These are phyloP conservation scores for Penicillium parvum DNA, from an alignment of 495 filamentous ascomycete species.

Conservation along the genomic window DNA sequence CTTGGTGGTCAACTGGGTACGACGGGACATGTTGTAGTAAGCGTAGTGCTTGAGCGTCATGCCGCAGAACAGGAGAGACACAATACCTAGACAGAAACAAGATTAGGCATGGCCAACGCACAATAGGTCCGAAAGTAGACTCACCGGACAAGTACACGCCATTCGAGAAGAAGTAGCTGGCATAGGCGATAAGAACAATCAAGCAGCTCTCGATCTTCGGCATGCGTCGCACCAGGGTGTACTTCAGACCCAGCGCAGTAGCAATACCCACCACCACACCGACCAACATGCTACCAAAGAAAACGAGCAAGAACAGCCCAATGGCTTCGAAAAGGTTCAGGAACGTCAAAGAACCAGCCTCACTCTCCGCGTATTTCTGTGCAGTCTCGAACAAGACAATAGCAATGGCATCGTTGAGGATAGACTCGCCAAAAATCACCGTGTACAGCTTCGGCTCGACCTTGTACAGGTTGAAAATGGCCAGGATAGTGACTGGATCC, in stretches of 20 bases:
- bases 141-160: conserved; percentile 90
- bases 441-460: conserved; percentile 98
- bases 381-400: conserved; percentile 99
- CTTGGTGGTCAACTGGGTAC: conserved; percentile 96
- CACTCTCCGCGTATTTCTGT: conserved; percentile 71
- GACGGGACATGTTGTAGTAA: conserved; percentile 99
- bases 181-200: conserved; percentile 89
- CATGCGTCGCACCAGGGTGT: conserved; percentile 84
- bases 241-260: conserved; percentile 84
- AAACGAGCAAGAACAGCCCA: conserved; percentile 90
- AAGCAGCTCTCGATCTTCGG: conserved; percentile 96
- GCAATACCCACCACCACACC: conserved; percentile 81
- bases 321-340: conserved; percentile 82
- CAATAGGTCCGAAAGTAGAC: conserved; percentile 19
- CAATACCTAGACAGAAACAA: conserved; percentile 65
- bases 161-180: conserved; percentile 96
- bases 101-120: too few species aligned
- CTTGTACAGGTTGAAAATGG: conserved; percentile 98
- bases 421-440: conserved; percentile 96
- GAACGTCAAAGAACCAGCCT: conserved; percentile 58
- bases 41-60: conserved; percentile 98
- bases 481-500: conserved; percentile 93
- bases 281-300: conserved; percentile 89
- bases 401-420: conserved; percentile 95
- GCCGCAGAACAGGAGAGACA: conserved; percentile 93